phyloP scores from a whole-genome alignment of 345 rosid species.

The Euphorbia lathyris region DNA sequence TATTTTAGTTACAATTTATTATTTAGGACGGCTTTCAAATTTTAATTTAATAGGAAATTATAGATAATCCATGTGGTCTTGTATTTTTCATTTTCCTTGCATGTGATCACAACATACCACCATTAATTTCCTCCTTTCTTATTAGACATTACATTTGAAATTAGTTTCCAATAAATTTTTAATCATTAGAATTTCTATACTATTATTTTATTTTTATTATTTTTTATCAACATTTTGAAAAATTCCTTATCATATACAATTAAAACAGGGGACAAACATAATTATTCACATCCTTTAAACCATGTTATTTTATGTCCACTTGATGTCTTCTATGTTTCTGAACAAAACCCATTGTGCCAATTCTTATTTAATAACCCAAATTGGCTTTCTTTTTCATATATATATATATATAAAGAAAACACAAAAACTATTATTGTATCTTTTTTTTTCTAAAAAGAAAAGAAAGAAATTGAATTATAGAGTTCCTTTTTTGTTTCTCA shows the following conservation, averaged over 20 bases:
- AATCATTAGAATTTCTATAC: not conserved
- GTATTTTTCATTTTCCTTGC: not conserved
- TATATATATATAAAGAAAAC: not conserved
- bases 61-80: not conserved
- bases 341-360: not conserved
- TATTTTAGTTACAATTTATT: too few species aligned
- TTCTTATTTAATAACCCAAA: too few species aligned
- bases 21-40: not conserved
- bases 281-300: not conserved
- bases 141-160: not conserved
- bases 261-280: not conserved
- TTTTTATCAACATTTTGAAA: not conserved
- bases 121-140: not conserved
- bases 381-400: not conserved
- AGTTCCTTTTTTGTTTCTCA: too few species aligned
- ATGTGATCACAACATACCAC: not conserved
- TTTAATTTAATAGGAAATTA: too few species aligned
- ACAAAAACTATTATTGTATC: too few species aligned
- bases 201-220: not conserved
- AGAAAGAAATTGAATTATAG: too few species aligned
- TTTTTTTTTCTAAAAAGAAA: too few species aligned
- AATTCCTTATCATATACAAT: too few species aligned
- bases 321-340: not conserved
- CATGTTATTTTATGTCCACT: not conserved
- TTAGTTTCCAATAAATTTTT: not conserved